Evolutionary conservation across 306 rosid genomes (phyloP), one percentile per base, ranked within the genome.

Genomic region (Sechiopsis laciniata): DNA sequence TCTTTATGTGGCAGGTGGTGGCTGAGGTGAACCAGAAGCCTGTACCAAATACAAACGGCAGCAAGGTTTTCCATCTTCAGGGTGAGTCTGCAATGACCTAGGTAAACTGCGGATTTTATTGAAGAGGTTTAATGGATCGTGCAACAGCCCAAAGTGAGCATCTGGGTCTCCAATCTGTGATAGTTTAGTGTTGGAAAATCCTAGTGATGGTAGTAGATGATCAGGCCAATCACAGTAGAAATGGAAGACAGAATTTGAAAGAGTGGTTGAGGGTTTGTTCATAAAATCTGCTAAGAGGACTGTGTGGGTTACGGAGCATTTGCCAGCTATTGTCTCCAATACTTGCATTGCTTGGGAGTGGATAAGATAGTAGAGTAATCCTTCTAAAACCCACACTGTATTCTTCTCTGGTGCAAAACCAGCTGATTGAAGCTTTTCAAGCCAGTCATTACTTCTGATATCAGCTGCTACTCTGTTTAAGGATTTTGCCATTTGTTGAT

Each of bases 211-310:
- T 48, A 94, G 82, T 78, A 94, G 97, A 73, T 89, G 91, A 56
- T 90, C 99, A 3, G 98, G 99, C 97, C 99, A 94, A 79, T 94
- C 99, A 77, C 99, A 85, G 81, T 94, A 94, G 86, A 94, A 90
- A 77, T 89, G 92, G 82, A 86, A 94, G 50, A 82, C 74, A 46
- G 98, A 90, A 61, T 77, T 77, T 57, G 96, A 86, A 65, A 90
- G 85, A 13, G 90, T 87, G 45, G 89, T 94, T 72, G 99, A 90
- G 35, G 91, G 79, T 76, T 90, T 89, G 83, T 94, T 94, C 97
- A 94, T 90, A 79, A 94, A 94, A 84, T 94, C 99, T 59, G 95
- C 99, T 69, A 94, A 63, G 29, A 94, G 90, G 62, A 86, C 88
- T 37, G 98, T 90, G 56, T 74, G 88, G 66, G 98, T 83, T 55